Conservation (phyloP, 805 yeast species). For the Cyberlindnera maritima region DNA sequence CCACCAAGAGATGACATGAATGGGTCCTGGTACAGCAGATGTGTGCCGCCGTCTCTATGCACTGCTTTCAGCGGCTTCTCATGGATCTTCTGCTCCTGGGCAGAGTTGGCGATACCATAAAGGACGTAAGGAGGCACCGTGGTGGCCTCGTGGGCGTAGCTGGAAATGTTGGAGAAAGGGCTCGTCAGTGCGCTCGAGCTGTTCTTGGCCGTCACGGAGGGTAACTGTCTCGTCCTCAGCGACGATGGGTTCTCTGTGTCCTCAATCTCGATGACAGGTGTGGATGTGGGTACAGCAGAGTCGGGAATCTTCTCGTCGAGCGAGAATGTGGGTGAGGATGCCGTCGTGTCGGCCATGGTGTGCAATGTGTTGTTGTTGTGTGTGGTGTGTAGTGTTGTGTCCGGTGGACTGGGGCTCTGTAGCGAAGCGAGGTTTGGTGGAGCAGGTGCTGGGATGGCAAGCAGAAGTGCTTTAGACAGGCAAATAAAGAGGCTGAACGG, state of each 20-base stretch:
- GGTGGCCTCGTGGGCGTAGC: constrained; percentile 37
- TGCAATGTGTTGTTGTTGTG: neutral
- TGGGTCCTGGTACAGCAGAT: constrained; percentile 27
- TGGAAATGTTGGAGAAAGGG: constrained; percentile 26
- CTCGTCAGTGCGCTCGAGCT: neutral
- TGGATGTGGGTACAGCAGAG: neutral
- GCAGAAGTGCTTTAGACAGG: too few relatives aligned
- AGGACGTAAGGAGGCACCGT: constrained; percentile 66
- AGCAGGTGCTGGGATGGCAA: neutral
- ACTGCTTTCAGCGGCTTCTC: constrained; percentile 13
- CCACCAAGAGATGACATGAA: constrained; percentile 37
- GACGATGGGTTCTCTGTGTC: neutral
- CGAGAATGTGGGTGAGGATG: too few relatives aligned
- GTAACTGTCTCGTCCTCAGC: neutral
- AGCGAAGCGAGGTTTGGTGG: neutral
- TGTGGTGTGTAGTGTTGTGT: neutral
- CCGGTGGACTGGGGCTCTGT: neutral
- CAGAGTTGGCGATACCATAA: constrained; percentile 42
- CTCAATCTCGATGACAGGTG: neutral
- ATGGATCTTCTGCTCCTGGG: constrained; percentile 21
- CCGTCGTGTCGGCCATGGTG: neutral
- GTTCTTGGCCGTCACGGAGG: neutral
- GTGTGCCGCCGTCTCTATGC: constrained; percentile 7
- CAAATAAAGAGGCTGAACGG: too few relatives aligned
- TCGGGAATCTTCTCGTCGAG: too few relatives aligned